Percentiles rank a stretch among this genome's conserved stretches.
phyloP scores from a whole-genome alignment of 139 green algal species.

The Chlamydomonas schloesseri region DNA sequence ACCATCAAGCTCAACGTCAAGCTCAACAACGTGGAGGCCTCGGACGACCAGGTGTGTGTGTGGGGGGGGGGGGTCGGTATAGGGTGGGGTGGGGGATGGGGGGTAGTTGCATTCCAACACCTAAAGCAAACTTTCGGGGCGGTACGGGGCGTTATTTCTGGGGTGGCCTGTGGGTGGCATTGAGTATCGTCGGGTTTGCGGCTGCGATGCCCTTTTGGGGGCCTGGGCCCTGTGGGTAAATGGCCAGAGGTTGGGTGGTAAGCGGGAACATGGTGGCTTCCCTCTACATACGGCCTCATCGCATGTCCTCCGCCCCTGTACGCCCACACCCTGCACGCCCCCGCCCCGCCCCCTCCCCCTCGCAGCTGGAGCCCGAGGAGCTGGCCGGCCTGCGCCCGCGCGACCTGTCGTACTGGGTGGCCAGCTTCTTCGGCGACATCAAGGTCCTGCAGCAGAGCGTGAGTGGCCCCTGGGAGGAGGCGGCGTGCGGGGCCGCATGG shows the following conservation, averaged over 20 bases:
- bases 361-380: slow-evolving; percentile 63
- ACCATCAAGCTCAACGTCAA: slow-evolving; percentile 72
- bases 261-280: too few species aligned
- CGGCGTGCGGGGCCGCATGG: neutral
- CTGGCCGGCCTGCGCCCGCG: slow-evolving; percentile 50
- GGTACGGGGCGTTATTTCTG: too few species aligned
- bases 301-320: too few species aligned
- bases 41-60: slow-evolving; percentile 37
- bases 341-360: neutral
- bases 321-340: neutral
- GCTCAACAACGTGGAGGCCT: slow-evolving; percentile 63
- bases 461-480: neutral
- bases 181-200: too few species aligned
- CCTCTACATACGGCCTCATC: too few species aligned
- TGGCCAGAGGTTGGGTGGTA: too few species aligned
- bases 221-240: too few species aligned
- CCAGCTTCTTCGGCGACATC: slow-evolving; percentile 62
- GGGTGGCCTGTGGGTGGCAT: too few species aligned
- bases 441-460: slow-evolving; percentile 57
- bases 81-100: too few species aligned
- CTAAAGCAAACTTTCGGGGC: too few species aligned
- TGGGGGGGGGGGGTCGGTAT: neutral
- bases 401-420: slow-evolving; percentile 73
- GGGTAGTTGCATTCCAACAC: too few species aligned
- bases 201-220: too few species aligned